Percentiles rank a stretch among this genome's conserved stretches.
phyloP scores from a whole-genome alignment of 2,329 filamentous ascomycete genomes.

The Dactylellina leptospora region DNA sequence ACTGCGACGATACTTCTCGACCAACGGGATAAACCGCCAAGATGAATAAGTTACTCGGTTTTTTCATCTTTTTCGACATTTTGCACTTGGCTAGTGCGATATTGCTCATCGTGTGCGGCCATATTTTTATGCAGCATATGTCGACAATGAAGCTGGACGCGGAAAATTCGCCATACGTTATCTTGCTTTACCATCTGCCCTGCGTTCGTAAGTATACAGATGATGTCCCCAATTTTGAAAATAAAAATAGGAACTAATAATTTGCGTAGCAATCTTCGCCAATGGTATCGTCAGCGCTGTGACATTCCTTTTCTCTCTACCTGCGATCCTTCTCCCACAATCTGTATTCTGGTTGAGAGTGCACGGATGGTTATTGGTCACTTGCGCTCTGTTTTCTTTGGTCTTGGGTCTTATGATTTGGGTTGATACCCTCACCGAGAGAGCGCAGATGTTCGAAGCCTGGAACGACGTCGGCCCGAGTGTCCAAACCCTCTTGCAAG shows the following conservation, averaged over 20 bases:
- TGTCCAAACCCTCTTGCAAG: slow-evolving; percentile 75
- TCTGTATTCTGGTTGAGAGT: slow-evolving; percentile 75
- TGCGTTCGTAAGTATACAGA: slow-evolving; percentile 63
- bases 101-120: slow-evolving; percentile 66
- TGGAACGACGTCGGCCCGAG: slow-evolving; percentile 69
- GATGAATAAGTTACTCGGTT: slow-evolving; percentile 50
- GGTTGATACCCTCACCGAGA: slow-evolving; percentile 76
- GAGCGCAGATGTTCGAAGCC: slow-evolving; percentile 69
- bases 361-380: slow-evolving; percentile 71
- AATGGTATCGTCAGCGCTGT: slow-evolving; percentile 77
- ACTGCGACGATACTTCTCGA: background rate
- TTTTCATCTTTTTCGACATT: slow-evolving; percentile 65
- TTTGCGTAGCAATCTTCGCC: slow-evolving; percentile 69
- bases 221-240: slow-evolving; percentile 10
- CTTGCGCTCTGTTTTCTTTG: slow-evolving; percentile 72
- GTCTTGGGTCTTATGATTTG: slow-evolving; percentile 73
- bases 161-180: slow-evolving; percentile 64
- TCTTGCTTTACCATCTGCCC: slow-evolving; percentile 66
- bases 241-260: background rate
- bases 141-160: slow-evolving; percentile 62
- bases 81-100: slow-evolving; percentile 66
- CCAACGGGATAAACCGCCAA: slow-evolving; percentile 29
- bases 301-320: slow-evolving; percentile 74
- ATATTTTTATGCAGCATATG: slow-evolving; percentile 63
- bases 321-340: slow-evolving; percentile 73